phyloP scores from a whole-genome alignment of 441 rosid species.

The Populus hybrid region DNA sequence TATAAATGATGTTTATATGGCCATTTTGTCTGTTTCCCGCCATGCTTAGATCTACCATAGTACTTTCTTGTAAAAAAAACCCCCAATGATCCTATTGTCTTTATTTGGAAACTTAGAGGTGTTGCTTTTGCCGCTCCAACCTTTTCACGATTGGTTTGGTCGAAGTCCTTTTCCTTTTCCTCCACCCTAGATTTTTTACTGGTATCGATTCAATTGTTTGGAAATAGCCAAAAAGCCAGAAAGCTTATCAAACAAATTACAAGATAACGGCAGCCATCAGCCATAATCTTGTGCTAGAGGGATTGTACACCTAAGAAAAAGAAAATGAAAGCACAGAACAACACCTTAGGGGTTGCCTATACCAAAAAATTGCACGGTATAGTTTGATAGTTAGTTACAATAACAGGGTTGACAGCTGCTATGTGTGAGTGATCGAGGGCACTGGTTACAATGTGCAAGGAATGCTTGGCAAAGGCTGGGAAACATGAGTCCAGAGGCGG shows the following conservation, averaged over 20 bases:
- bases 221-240: not conserved
- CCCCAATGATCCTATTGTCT: no score
- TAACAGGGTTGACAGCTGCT: constrained; percentile 72
- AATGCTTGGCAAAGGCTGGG: constrained; percentile 98
- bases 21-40: no score
- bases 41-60: no score
- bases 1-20: no score
- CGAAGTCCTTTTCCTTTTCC: not conserved
- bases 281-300: not conserved
- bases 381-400: constrained; percentile 72
- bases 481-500: constrained; percentile 82
- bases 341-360: constrained; percentile 32
- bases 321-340: constrained; percentile 13
- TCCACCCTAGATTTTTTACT: not conserved
- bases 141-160: not conserved
- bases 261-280: not conserved
- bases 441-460: constrained; percentile 86
- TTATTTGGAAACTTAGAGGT: no score
- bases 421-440: constrained; percentile 67
- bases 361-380: constrained; percentile 51
- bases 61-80: no score
- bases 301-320: not conserved
- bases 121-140: no score
- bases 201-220: not conserved
- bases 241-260: not conserved